These are phyloP conservation scores for Agrocybe praecox DNA, from an alignment of 768 basidiomycete genomes.

Conservation along the genomic window DNA sequence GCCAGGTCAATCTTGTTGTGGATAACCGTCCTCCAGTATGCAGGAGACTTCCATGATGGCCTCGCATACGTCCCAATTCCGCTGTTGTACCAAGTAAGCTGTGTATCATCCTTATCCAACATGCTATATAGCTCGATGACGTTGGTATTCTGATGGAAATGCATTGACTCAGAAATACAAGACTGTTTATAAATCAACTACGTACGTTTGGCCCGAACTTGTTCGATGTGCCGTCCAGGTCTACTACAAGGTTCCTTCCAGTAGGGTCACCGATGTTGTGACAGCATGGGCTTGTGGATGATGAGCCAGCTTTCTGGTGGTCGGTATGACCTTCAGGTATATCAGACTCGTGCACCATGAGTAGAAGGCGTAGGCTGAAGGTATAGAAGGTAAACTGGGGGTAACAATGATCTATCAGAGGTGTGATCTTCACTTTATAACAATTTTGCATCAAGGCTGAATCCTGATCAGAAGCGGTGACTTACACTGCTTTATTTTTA, in stretches of 20 bases:
- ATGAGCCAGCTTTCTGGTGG: too few species aligned
- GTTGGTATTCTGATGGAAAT: constrained; percentile 26
- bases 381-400: too few species aligned
- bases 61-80: constrained; percentile 2
- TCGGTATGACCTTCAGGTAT: too few species aligned
- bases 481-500: too few species aligned
- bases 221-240: constrained; percentile 30
- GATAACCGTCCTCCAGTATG: background rate
- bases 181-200: too few species aligned
- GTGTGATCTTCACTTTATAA: too few species aligned
- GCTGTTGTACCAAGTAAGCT: constrained; percentile 27
- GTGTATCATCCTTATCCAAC: constrained; percentile 20
- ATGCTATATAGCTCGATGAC: constrained; percentile 28
- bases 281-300: background rate
- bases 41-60: background rate
- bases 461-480: too few species aligned
- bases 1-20: constrained; percentile 4
- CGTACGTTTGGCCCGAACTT: constrained; percentile 22
- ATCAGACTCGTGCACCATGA: too few species aligned
- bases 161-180: too few species aligned
- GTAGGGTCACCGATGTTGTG: background rate
- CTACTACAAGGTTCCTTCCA: constrained; percentile 38
- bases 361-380: too few species aligned
- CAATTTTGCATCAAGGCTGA: too few species aligned
- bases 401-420: too few species aligned